Evolutionary conservation across 1,139 yeast species (phyloP), one percentile per base, ranked within the genome.

Genomic region (Komagataea norvegica): DNA sequence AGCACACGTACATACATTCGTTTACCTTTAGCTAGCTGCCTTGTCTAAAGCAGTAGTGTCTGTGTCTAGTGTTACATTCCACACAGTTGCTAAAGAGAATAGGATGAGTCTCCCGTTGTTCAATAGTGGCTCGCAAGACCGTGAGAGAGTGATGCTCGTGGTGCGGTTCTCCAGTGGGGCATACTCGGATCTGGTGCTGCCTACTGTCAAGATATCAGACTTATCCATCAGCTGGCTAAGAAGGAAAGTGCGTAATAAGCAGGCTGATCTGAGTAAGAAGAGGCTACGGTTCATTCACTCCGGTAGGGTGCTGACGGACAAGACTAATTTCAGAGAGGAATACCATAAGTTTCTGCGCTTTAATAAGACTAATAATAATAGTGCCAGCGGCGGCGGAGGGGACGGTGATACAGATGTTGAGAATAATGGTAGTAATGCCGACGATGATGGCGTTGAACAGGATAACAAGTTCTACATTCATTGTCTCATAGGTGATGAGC

Each of bases 401-500:
- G 38, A 34, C n/a, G 44, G 37, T 15, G 40, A 32, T 3, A 24
- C 18, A 6, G 20, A 22, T 3, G 37, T 27, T 9, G 46, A 38
- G 13, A 29, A 15, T 2, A 47, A 44, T 31, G 45, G 41, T n/a
- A 49, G 39, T 5, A 28, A 35, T 34, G 39, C 31, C 10, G 42
- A 36, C 10, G 38, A 34, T 3, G 25, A 22, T 6, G 16, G 18
- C 2, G 38, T 28, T 9, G 45, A 37, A 14, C 24, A 13, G 0
- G 49, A 44, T 34, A 46, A 43, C 11, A 50, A 40, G 36, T 60
- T 83, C 13, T 86, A 80, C 52, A 68, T 88, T 7, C 95, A 86
- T 56, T 87, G 96, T 62, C 74, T 86, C 6, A 70, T 87, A 5
- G 95, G 96, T 4, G 94, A 84, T 36, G 71, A 66, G 20, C 56